A percentile compares a stretch with the other conserved stretches of the same genome.
Evolutionary conservation across 768 basidiomycete genomes (phyloP).

Genomic region (Kwoniella heveanensis): DNA sequence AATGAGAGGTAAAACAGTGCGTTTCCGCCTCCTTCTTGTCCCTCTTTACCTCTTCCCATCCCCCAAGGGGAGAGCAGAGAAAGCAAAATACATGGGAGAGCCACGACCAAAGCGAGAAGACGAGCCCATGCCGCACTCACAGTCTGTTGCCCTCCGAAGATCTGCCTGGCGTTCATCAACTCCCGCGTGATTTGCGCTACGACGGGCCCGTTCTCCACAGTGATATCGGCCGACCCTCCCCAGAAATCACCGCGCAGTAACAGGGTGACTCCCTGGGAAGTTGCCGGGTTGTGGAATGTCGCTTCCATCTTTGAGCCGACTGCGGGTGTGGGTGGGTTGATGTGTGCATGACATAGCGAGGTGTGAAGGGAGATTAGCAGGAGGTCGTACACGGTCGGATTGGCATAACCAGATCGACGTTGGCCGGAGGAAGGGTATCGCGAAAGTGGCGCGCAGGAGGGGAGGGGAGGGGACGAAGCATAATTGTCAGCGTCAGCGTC

Average conservation of each 20-base stretch:
- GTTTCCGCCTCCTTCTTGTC: too few relatives aligned
- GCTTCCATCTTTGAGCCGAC: constrained; percentile 54
- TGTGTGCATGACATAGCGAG: too few relatives aligned
- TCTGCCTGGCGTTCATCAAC: constrained; percentile 46
- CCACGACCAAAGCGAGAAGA: background rate
- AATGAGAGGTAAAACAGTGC: too few relatives aligned
- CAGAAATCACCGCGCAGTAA: constrained; percentile 51
- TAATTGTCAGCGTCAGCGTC: too few relatives aligned
- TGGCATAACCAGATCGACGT: too few relatives aligned
- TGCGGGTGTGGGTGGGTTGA: background rate
- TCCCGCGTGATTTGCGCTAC: constrained; percentile 53
- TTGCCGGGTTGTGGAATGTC: constrained; percentile 46
- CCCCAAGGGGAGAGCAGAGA: background rate
- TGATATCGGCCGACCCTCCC: constrained; percentile 50
- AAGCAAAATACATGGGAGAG: background rate
- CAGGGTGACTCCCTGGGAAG: constrained; percentile 38
- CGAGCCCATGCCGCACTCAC: constrained; percentile 24
- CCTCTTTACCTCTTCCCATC: too few relatives aligned
- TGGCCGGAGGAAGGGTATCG: too few relatives aligned
- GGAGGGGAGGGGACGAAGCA: too few relatives aligned
- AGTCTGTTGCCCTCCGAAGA: constrained; percentile 50
- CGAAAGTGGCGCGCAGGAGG: too few relatives aligned
- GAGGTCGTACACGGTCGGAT: too few relatives aligned
- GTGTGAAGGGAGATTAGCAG: too few relatives aligned
- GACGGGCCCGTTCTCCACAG: constrained; percentile 34